Evolutionary conservation across 1,139 yeast genomes (phyloP), one percentile per base, ranked within the genome.

Genomic region (Torulaspora globosa): DNA sequence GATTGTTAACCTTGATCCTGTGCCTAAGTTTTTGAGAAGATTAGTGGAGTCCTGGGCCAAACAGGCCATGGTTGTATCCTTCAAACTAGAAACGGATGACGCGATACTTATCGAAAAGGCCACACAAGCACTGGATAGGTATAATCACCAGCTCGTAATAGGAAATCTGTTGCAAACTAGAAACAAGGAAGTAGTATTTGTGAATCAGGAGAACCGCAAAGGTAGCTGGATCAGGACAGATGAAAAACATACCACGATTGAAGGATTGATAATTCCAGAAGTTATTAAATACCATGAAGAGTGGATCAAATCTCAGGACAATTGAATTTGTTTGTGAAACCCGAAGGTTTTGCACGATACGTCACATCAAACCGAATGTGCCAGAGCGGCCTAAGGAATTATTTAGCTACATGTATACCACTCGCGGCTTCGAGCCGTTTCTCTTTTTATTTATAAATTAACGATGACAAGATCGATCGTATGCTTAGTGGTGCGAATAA

Each of bases 11-110:
- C 72, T 92, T 55, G 97, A 92, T 60, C 97, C 96, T 12, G 98
- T 94, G 2, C 98, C 99, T 12, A 92, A 92, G 64, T 92, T 94
- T 58, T 74, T 92, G 57, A 78, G 87, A 55, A 73, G 97, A 49
- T 71, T 94, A 54, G 97, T 90, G 1, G 96, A 88, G 55, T 78
- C 82, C 26, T 92, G 98, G 98, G 95, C 96, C 0, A 95, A 95
- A 1, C 79, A 82, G 7, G 95, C 97, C 1, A 85, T 89, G 95
- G 88, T 94, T 50, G 85, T 92, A 2, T 86, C 96, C 19, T 94
- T 94, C 70, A 94, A 94, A 66, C 75, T 92, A 49, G 99, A 94
- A 63, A 94, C 99, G 0, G 98, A 94, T 65, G 67, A 69, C 50
- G 60, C 71, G 10, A 77, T 94, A 18, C 70, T 94, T 54, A 74